phyloP scores from a whole-genome alignment of 139 green algal genomes.

The Yamagishiella unicocca region DNA sequence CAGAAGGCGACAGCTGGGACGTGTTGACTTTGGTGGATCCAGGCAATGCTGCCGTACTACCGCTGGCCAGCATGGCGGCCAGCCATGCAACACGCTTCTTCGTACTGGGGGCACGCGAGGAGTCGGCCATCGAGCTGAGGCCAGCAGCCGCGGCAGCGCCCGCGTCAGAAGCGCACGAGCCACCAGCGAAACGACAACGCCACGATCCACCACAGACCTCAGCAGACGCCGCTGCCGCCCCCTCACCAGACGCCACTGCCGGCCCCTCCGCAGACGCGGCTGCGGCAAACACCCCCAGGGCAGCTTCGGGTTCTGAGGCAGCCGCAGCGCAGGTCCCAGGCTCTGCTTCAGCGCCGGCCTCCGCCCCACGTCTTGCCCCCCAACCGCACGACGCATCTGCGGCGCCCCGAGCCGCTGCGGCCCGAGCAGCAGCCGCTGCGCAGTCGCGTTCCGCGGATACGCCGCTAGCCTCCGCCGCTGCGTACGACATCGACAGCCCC shows the following conservation, averaged over 20 bases:
- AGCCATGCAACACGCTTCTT: not conserved
- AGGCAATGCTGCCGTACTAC: not conserved
- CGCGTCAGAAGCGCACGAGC: not conserved
- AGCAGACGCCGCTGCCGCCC: no score
- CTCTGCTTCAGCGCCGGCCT: no score
- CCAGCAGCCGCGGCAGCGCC: not conserved
- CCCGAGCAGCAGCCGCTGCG: not conserved
- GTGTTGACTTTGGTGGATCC: slow-evolving; percentile 16
- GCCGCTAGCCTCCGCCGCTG: not conserved
- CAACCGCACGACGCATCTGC: no score
- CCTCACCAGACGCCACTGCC: no score
- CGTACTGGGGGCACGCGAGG: not conserved
- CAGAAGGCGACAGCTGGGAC: slow-evolving; percentile 2
- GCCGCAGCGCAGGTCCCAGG: no score
- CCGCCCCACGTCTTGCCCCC: no score
- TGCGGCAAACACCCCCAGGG: no score
- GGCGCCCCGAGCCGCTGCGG: not conserved
- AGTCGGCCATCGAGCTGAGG: not conserved
- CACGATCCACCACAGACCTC: not conserved
- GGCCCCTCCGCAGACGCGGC: no score
- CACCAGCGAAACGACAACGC: not conserved
- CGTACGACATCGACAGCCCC: slow-evolving; percentile 12
- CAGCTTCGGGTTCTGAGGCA: no score
- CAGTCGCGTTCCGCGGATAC: no score
- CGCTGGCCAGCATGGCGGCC: not conserved